Evolutionary conservation across 768 basidiomycete species (phyloP).

Genomic region (Rossbeevera mucosa): DNA sequence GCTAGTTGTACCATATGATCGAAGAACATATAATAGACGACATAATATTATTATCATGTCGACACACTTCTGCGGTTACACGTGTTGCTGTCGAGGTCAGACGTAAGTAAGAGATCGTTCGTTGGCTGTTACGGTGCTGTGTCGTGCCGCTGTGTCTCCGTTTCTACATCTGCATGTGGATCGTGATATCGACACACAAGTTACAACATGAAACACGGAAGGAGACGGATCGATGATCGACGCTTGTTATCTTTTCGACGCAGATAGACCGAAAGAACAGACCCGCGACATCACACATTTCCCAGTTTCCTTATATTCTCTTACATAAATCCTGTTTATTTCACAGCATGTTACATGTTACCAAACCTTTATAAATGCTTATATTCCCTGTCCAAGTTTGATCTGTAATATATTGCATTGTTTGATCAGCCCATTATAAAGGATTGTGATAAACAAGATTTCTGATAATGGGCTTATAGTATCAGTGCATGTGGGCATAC

Average conservation of each 20-base stretch:
- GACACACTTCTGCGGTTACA: not conserved
- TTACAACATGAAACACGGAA: not conserved
- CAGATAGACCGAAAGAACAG: not conserved
- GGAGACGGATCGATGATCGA: not conserved
- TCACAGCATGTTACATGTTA: too few relatives aligned
- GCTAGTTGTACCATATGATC: slow-evolving; percentile 16
- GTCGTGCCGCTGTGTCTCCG: not conserved
- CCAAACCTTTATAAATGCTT: too few relatives aligned
- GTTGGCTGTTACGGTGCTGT: not conserved
- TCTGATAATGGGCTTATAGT: too few relatives aligned
- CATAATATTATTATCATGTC: not conserved
- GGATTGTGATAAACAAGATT: too few relatives aligned
- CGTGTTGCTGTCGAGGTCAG: slow-evolving; percentile 2
- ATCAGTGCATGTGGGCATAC: too few relatives aligned
- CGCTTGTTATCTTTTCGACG: not conserved
- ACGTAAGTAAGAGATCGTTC: not conserved
- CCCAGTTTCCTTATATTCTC: too few relatives aligned
- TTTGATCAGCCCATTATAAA: too few relatives aligned
- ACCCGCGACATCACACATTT: too few relatives aligned
- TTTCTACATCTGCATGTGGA: not conserved
- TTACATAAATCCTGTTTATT: too few relatives aligned
- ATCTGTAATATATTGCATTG: too few relatives aligned
- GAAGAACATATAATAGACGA: slow-evolving; percentile 17
- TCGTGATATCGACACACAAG: not conserved
- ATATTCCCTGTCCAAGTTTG: too few relatives aligned